Base-by-base conservation (phyloP, 345 rosid genomes). In the Bretschneidera sinensis region DNA sequence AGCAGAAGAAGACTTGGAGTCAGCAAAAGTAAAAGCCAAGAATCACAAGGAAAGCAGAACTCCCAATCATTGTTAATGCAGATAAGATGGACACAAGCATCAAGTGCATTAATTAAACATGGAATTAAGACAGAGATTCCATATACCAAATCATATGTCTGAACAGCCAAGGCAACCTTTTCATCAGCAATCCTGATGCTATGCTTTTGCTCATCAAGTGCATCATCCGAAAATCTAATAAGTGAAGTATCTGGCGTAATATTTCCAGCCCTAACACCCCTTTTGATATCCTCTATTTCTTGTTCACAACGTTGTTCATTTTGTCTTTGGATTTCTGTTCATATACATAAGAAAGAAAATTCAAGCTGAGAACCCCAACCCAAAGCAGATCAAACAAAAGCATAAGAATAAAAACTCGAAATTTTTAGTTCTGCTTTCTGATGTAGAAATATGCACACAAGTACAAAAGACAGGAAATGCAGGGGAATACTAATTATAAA, bases 151-250 rank as follows among this genome's bases (percentile, higher is more conserved):
- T 90, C 99, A 80, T 94, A 94, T 6, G 92, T 91, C 60, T 94
- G 99, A 63, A 75, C 70, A 76, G 97, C 96, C 78, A 90, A 73
- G 0, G 95, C 82, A 48, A 94, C 87, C 73, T 94, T 94, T 77
- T 94, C 99, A 72, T 94, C 97, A 2, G 97, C 99, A 70, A 94
- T 88, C 61, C 99, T 76, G 67, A 90, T 68, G 62, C 92, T 78
- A 81, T 94, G 99, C 73, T 85, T 87, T 76, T 94, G 99, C 72
- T 94, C 97, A 45, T 94, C 99, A 54, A 94, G 78, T 51, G 83
- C 86, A 25, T 88, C 97, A 24, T 90, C 96, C 0, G 99, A 90
- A 81, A 94, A 94, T 67, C 78, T 81, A 49, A 76, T 21, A 51
- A 71, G 76, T 51, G 91, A 77, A 33, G 81, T 64, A 67, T 73